Percentiles rank a stretch among this genome's conserved stretches.
phyloP scores from a whole-genome alignment of 108 stramenopile genomes.

The Aurantiochytrium sp. region DNA sequence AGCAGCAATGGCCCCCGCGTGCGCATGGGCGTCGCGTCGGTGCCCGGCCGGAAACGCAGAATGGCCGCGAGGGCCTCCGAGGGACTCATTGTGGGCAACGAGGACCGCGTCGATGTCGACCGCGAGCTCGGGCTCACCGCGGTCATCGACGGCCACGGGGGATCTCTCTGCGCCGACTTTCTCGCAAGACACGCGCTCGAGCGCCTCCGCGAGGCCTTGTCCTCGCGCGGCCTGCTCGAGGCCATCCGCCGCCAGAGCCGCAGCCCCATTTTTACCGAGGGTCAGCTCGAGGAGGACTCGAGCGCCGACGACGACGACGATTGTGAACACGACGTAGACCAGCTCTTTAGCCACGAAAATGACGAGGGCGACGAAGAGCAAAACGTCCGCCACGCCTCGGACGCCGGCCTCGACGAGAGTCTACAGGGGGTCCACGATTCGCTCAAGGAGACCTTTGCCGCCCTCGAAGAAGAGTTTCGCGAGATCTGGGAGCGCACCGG shows the following conservation, averaged over 20 bases:
- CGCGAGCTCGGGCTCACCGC: background rate
- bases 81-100: background rate
- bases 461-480: background rate
- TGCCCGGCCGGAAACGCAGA: background rate
- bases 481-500: background rate
- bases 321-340: background rate
- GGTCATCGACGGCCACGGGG: slow-evolving; percentile 7
- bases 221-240: background rate
- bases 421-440: background rate
- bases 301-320: background rate
- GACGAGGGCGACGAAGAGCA: background rate
- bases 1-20: background rate
- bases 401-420: background rate
- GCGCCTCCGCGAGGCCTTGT: background rate
- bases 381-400: background rate
- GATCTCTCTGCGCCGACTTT: background rate
- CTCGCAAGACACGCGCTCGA: background rate
- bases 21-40: background rate
- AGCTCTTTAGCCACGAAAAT: background rate
- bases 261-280: no score
- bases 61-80: background rate
- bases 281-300: background rate
- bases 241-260: background rate
- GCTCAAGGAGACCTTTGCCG: background rate
- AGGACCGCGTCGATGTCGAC: slow-evolving; percentile 2